Base-by-base conservation (phyloP, 2,329 filamentous ascomycete species). In the Aspergillus pseudoterreus region DNA sequence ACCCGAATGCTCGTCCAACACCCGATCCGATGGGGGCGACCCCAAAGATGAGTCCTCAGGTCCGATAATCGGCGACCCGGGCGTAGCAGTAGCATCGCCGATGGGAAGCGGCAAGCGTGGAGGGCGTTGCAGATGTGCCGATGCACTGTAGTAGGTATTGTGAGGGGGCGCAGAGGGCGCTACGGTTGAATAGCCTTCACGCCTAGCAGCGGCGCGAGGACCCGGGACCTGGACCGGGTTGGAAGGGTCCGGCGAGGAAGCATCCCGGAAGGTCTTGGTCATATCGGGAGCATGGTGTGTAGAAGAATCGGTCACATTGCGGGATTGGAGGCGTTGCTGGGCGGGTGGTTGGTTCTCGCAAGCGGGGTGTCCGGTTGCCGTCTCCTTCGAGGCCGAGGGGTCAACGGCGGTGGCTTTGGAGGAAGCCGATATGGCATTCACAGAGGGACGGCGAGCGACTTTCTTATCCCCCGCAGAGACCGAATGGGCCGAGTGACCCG, bases 81-180 rank as follows among this genome's bases (percentile, higher is more conserved):
- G 92, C 1, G 88, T 90, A 62, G 94, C 86, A 12, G 88, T 82
- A 68, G 95, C 91, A 76, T 96, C 90, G 63, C 95, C 91, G 63
- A 97, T 96, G 49, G 92, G 92, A 53, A 97, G 82, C 52, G 92
- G 92, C 63, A 97, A 78, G 54, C 92, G 87, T 46, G 92, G 92
- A 43, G 92, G 92, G n/a, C 75, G 65, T 69, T 78, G 68, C 45
- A 75, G 62, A 61, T 75, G 68, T 47, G 71, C 63, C 12, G 69
- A 69, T 4, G 68, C 62, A 49, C 61, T 70, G 58, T 74, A 74
- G 57, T 73, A 74, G 72, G 73, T 75, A 77, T 71, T 80, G 68
- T 61, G 70, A 64, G 68, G 70, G 38, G 73, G 73, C n/a, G 67
- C 75, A 27, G 75, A 76, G 32, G 74, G 70, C 54, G 65, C 62